Conservation (phyloP, 257 asterid genomes). For the Coffea canephora region DNA sequence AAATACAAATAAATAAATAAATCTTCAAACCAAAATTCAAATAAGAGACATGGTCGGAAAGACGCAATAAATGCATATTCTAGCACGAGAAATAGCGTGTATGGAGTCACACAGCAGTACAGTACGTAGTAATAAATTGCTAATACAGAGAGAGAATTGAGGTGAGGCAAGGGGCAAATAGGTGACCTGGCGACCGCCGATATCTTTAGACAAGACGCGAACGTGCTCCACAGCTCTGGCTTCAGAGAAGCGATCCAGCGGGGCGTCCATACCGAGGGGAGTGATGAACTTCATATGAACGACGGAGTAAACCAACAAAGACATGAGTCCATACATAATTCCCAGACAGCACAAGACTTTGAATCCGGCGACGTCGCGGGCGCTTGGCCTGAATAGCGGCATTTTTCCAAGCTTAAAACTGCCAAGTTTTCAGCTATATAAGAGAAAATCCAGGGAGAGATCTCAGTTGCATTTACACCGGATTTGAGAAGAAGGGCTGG, state of each 20-base stretch:
- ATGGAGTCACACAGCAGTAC: background rate
- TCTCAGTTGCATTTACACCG: too few species aligned
- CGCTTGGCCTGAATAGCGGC: slow-evolving; percentile 49
- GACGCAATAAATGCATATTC: slow-evolving; percentile 1
- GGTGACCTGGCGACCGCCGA: slow-evolving; percentile 92
- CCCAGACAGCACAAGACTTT: slow-evolving; percentile 50
- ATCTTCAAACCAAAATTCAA: background rate
- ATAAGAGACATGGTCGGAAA: background rate
- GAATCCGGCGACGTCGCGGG: slow-evolving; percentile 74
- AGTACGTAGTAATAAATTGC: too few species aligned
- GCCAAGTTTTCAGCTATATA: background rate
- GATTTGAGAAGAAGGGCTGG: too few species aligned
- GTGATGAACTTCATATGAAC: slow-evolving; percentile 72
- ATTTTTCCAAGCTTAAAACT: slow-evolving; percentile 19
- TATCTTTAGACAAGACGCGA: slow-evolving; percentile 80
- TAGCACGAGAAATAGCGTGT: background rate
- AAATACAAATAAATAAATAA: background rate
- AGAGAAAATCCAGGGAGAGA: too few species aligned
- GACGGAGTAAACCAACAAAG: slow-evolving; percentile 47
- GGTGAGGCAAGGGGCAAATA: background rate
- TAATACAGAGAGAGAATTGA: too few species aligned
- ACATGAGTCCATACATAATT: slow-evolving; percentile 51
- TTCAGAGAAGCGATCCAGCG: slow-evolving; percentile 83
- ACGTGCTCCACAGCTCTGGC: slow-evolving; percentile 92
- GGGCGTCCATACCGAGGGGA: slow-evolving; percentile 83